These are phyloP conservation scores for Trametes coccinea DNA, from an alignment of 768 basidiomycete genomes.

Conservation along the genomic window DNA sequence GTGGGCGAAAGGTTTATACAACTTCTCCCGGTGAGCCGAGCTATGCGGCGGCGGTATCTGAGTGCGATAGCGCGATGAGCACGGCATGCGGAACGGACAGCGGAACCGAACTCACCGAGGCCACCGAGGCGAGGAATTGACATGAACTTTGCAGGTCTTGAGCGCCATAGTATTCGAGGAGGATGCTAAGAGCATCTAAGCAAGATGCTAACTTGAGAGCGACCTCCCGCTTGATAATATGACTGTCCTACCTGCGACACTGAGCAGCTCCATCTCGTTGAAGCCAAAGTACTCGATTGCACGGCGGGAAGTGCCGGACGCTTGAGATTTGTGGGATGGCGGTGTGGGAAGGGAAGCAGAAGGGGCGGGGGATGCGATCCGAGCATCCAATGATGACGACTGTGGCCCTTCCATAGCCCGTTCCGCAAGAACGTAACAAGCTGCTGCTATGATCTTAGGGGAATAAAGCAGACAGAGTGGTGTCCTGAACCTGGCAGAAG, in stretches of 20 bases:
- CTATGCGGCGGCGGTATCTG: slow-evolving; percentile 33
- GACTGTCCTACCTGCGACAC: slow-evolving; percentile 55
- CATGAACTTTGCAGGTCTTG: slow-evolving; percentile 49
- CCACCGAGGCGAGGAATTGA: slow-evolving; percentile 46
- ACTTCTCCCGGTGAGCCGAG: slow-evolving; percentile 21
- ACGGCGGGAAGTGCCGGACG: slow-evolving; percentile 68
- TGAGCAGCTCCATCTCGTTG: slow-evolving; percentile 54
- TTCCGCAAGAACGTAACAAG: slow-evolving; percentile 78
- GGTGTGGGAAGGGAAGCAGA: slow-evolving; percentile 80
- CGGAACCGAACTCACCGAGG: slow-evolving; percentile 44
- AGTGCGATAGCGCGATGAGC: slow-evolving; percentile 1
- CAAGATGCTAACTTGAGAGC: neutral
- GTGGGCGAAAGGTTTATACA: slow-evolving; percentile 28
- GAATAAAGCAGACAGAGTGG: slow-evolving; percentile 73
- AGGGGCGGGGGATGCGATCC: slow-evolving; percentile 69
- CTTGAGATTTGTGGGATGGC: slow-evolving; percentile 72
- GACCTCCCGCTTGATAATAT: too few relatives aligned
- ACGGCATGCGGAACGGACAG: slow-evolving; percentile 1
- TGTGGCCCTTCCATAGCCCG: slow-evolving; percentile 71
- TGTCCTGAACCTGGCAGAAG: slow-evolving; percentile 63
- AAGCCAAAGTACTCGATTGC: slow-evolving; percentile 69
- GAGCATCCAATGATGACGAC: slow-evolving; percentile 70
- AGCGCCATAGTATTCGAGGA: slow-evolving; percentile 71
- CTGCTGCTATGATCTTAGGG: slow-evolving; percentile 70
- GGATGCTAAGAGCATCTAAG: slow-evolving; percentile 61